Conservation (phyloP, 2,329 filamentous ascomycete genomes). For the Monosporascus sp. region DNA sequence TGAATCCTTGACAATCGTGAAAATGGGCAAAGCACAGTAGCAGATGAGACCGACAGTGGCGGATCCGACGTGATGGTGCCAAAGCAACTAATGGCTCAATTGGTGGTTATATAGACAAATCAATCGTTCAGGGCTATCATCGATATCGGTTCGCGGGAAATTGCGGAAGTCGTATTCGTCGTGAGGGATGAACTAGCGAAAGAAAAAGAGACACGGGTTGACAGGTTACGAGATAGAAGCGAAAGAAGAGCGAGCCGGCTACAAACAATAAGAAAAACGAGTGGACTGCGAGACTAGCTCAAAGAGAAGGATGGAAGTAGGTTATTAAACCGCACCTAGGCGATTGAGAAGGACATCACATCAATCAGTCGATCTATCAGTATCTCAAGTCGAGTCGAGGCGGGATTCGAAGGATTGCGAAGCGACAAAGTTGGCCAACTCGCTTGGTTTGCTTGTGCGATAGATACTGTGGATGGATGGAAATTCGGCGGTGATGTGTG, state of each 20-base stretch:
- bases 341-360: slow-evolving; percentile 21
- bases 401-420: neutral
- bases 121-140: neutral
- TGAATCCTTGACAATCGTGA: neutral
- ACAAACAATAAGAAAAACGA: slow-evolving; percentile 28
- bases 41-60: slow-evolving; percentile 9
- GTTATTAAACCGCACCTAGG: slow-evolving; percentile 20
- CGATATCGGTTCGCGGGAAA: slow-evolving; percentile 1
- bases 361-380: no score
- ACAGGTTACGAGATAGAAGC: neutral
- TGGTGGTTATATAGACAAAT: slow-evolving; percentile 7
- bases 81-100: slow-evolving; percentile 6
- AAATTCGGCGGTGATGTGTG: neutral
- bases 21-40: neutral
- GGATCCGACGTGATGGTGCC: slow-evolving; percentile 15
- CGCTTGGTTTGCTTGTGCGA: neutral
- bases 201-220: slow-evolving; percentile 2
- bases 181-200: slow-evolving; percentile 4
- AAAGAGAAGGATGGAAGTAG: slow-evolving; percentile 21
- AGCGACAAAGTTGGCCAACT: no score
- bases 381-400: slow-evolving; percentile 3
- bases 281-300: slow-evolving; percentile 45
- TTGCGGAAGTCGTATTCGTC: slow-evolving; percentile 5
- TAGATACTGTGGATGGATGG: slow-evolving; percentile 6
- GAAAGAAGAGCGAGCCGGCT: slow-evolving; percentile 1